Evolutionary conservation across 139 green algal species (phyloP).

Genomic region (Ulvella scutata): DNA sequence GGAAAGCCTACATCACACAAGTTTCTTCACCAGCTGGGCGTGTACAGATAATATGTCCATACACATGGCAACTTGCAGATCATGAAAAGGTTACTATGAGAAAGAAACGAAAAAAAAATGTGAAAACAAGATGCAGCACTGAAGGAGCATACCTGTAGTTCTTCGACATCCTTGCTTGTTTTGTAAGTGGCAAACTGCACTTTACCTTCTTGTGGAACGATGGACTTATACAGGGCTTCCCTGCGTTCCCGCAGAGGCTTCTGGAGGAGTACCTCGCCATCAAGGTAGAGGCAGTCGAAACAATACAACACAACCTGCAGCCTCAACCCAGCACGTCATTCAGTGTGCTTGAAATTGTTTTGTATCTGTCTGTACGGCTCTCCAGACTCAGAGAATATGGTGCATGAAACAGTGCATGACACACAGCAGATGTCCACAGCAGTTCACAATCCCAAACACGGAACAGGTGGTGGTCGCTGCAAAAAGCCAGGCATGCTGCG

Average conservation of each 20-base stretch:
- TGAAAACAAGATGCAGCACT: no score
- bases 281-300: conserved; percentile 95
- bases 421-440: background rate
- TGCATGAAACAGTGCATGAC: background rate
- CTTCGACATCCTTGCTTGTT: conserved; percentile 64
- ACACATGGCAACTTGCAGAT: background rate
- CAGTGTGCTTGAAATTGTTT: no score
- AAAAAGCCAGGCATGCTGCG: no score
- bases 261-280: conserved; percentile 69
- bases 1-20: conserved; percentile 45
- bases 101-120: no score
- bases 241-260: conserved; percentile 55
- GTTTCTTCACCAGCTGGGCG: background rate
- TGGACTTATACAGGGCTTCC: conserved; percentile 45
- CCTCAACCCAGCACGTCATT: no score
- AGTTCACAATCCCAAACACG: background rate
- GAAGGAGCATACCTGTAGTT: conserved; percentile 48
- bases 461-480: no score
- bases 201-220: conserved; percentile 46
- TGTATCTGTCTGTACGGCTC: no score
- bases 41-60: background rate
- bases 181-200: conserved; percentile 67
- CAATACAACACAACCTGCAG: conserved; percentile 64
- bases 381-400: background rate
- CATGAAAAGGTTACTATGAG: no score